A percentile compares a stretch with the other conserved stretches of the same genome.
Conservation (phyloP, 2,329 filamentous ascomycete genomes). For the Pestalotiopsis sp. region DNA sequence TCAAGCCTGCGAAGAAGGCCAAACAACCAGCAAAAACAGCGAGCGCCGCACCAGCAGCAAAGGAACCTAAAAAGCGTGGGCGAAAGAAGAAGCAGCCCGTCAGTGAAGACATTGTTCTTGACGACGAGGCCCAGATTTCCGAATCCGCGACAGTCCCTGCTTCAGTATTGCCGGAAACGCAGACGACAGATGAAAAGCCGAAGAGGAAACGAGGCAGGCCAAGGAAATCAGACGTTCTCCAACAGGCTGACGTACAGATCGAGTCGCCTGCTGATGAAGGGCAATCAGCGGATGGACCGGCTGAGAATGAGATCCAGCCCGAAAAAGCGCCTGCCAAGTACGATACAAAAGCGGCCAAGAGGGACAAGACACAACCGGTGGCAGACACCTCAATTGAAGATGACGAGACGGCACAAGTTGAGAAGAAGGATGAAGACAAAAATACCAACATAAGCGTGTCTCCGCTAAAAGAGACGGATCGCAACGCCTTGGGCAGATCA, state of each 20-base stretch:
- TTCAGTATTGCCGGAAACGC: conserved; percentile 11
- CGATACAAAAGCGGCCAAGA: not conserved
- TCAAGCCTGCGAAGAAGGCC: not conserved
- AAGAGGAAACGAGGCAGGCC: conserved; percentile 33
- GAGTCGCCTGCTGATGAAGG: not conserved
- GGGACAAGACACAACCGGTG: not conserved
- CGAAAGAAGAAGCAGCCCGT: conserved; percentile 30
- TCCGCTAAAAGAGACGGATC: conserved; percentile 6
- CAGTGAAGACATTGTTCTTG: conserved; percentile 10
- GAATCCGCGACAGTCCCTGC: not conserved
- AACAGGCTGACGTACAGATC: conserved; percentile 14
- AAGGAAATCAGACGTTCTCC: conserved; percentile 26
- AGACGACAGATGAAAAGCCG: conserved; percentile 21
- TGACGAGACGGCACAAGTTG: no score
- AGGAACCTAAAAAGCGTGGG: conserved; percentile 29
- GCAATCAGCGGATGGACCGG: not conserved
- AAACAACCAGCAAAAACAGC: not conserved
- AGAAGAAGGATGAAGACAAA: not conserved
- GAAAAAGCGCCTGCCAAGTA: not conserved
- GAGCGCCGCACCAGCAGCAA: not conserved
- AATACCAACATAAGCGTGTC: not conserved
- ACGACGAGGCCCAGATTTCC: not conserved
- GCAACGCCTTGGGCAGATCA: conserved; percentile 1
- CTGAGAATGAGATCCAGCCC: not conserved
- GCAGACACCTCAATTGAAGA: not conserved